Base-by-base conservation (phyloP, 306 rosid genomes). In the Prosopis cineraria region DNA sequence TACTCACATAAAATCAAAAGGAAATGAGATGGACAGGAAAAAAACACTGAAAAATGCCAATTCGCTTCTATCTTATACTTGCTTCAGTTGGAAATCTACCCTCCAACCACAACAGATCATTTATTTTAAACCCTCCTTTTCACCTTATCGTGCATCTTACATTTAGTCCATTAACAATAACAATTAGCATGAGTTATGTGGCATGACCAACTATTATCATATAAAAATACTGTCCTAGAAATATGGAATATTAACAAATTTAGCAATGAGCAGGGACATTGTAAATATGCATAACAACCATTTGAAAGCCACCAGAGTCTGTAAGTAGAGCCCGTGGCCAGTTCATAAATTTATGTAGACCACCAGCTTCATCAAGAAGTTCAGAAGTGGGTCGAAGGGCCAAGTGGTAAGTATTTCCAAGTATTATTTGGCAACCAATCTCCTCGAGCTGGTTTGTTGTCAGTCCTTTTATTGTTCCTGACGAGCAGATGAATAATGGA, bases 231-330 rank as follows among this genome's bases (percentile, higher is more conserved):
- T 10, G 48, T 14, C 58, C 52, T n/a, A 39, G 36, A 81, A 36
- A 65, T 70, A 59, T 43, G 58, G 70, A 76, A 63, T 45, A 41
- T 12, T 27, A 77, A 50, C 24, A 10, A 30, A 62, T 43, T 64
- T 71, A 71, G 44, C 55, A 20, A 16, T 33, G 22, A 62, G 22
- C 30, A 45, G 31, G 41, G 66, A 1, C 16, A 69, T 44, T 67
- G 45, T 22, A 60, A 59, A 58, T 34, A 65, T 43, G 36, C 59
- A 78, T 65, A 71, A 79, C 68, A 69, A 94, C 99, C 97, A 95
- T 95, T 84, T 95, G 97, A 89, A 95, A 95, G 81, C 98, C 99
- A 81, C 97, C 98, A 4, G 97, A 93, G 82, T 95, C 98, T 4
- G 99, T 95, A 65, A 95, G 99, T 85, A 93, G 29, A 29, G 98